These are phyloP conservation scores for Fusarium sp. DNA, from an alignment of 2,329 filamentous ascomycete genomes.

Conservation along the genomic window DNA sequence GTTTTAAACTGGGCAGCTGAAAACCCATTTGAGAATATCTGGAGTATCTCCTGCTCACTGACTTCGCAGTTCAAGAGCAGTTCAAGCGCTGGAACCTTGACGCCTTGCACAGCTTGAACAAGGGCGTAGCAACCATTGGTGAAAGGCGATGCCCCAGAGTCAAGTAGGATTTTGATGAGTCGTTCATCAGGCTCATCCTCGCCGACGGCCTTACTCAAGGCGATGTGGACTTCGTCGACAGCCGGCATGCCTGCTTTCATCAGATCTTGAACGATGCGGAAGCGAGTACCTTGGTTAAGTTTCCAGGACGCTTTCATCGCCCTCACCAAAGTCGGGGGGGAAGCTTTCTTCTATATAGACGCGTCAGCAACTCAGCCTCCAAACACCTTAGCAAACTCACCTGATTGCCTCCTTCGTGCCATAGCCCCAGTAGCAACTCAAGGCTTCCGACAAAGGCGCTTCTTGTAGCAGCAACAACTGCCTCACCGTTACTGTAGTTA, in stretches of 20 bases:
- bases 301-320: slow-evolving; percentile 70
- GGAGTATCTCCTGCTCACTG: slow-evolving; percentile 60
- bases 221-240: slow-evolving; percentile 66
- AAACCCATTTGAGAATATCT: slow-evolving; percentile 64
- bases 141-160: slow-evolving; percentile 67
- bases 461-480: slow-evolving; percentile 68
- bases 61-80: slow-evolving; percentile 62
- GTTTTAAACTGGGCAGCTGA: slow-evolving; percentile 56
- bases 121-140: slow-evolving; percentile 68
- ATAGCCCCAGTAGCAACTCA: slow-evolving; percentile 66
- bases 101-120: slow-evolving; percentile 62
- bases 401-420: slow-evolving; percentile 59
- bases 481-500: slow-evolving; percentile 69
- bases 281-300: slow-evolving; percentile 64
- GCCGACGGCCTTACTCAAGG: slow-evolving; percentile 67
- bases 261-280: slow-evolving; percentile 65
- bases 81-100: slow-evolving; percentile 58
- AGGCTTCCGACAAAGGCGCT: slow-evolving; percentile 67
- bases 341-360: slow-evolving; percentile 60
- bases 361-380: slow-evolving; percentile 32
- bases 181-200: slow-evolving; percentile 66
- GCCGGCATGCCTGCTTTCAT: slow-evolving; percentile 66
- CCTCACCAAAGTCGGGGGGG: slow-evolving; percentile 63
- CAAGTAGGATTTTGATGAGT: slow-evolving; percentile 64
- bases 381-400: slow-evolving; percentile 50